phyloP scores from a whole-genome alignment of 306 rosid genomes.

The Acacia acuminata region DNA sequence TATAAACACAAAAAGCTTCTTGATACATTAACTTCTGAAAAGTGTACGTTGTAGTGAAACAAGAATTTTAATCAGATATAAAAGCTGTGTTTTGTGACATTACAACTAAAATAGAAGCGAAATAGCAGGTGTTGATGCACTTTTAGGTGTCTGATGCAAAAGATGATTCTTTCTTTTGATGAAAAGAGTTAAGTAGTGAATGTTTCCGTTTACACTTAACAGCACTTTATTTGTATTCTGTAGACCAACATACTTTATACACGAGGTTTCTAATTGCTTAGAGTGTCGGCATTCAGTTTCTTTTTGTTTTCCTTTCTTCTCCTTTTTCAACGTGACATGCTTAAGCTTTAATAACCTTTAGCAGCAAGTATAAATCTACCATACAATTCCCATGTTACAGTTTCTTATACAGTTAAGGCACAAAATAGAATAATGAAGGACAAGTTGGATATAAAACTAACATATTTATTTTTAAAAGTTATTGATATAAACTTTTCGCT shows the following conservation, averaged over 20 bases:
- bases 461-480: neutral
- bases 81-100: too few relatives aligned
- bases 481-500: neutral
- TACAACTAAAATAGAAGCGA: too few relatives aligned
- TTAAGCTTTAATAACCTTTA: neutral
- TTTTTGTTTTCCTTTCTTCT: neutral
- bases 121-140: neutral
- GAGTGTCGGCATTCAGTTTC: neutral
- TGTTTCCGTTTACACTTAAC: constrained; percentile 37
- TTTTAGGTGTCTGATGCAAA: constrained; percentile 26
- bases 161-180: constrained; percentile 47
- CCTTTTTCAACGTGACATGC: neutral
- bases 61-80: too few relatives aligned
- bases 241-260: constrained; percentile 22
- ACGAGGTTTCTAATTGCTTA: constrained; percentile 12
- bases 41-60: too few relatives aligned
- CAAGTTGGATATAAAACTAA: neutral
- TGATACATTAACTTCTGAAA: too few relatives aligned
- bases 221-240: constrained; percentile 16
- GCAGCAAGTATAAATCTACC: neutral
- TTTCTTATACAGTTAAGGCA: neutral
- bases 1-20: too few relatives aligned
- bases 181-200: constrained; percentile 27
- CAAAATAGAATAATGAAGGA: neutral
- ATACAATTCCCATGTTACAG: neutral